phyloP scores from a whole-genome alignment of 768 basidiomycete species.

The Leccinum variicolor region DNA sequence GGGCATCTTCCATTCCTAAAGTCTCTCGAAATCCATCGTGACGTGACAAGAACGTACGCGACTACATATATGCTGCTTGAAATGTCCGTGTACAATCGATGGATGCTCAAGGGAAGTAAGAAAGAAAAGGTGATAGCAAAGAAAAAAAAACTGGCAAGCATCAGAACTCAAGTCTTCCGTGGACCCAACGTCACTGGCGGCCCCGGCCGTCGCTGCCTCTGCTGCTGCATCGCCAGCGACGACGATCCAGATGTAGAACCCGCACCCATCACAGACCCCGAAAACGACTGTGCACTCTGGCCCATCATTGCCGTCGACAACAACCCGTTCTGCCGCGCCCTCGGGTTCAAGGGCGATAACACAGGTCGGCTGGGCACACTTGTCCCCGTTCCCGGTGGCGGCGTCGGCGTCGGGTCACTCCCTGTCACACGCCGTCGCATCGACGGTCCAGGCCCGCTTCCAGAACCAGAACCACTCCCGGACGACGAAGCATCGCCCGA shows the following conservation, averaged over 20 bases:
- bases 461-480: slow-evolving; percentile 3
- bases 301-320: slow-evolving; percentile 35
- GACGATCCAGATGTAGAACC: not conserved
- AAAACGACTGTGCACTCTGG: slow-evolving; percentile 34
- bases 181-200: slow-evolving; percentile 37
- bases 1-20: not conserved
- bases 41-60: not conserved
- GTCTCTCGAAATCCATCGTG: not conserved
- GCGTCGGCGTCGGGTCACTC: slow-evolving; percentile 32
- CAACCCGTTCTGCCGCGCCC: slow-evolving; percentile 50
- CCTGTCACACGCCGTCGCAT: slow-evolving; percentile 66
- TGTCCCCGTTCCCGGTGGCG: slow-evolving; percentile 23
- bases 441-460: slow-evolving; percentile 35
- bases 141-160: not conserved
- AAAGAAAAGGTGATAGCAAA: not conserved
- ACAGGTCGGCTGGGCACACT: slow-evolving; percentile 35
- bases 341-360: slow-evolving; percentile 73
- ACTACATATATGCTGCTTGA: not conserved
- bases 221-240: slow-evolving; percentile 32
- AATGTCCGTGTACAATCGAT: not conserved
- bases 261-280: slow-evolving; percentile 11
- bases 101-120: not conserved
- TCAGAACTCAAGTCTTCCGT: slow-evolving; percentile 17
- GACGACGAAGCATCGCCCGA: slow-evolving; percentile 16
- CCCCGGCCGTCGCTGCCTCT: slow-evolving; percentile 39